Percentiles rank a stretch among this genome's conserved stretches.
Evolutionary conservation across 768 basidiomycete genomes (phyloP).

Genomic region (Serendipita sp.): DNA sequence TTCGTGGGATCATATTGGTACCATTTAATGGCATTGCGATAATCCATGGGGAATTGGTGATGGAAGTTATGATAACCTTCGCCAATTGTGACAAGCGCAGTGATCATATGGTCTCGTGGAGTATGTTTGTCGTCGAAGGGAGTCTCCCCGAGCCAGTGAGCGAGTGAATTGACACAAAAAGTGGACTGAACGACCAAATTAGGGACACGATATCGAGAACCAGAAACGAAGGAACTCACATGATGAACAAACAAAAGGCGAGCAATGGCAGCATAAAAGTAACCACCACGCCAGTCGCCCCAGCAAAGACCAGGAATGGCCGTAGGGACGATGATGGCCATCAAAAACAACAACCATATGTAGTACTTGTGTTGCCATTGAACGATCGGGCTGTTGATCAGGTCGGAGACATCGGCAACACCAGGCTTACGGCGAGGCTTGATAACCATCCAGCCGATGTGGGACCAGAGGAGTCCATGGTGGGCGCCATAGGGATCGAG

Average conservation of each 20-base stretch:
- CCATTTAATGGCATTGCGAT: slow-evolving; percentile 90
- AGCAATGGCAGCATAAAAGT: slow-evolving; percentile 66
- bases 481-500: slow-evolving; percentile 93
- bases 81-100: slow-evolving; percentile 80
- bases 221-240: slow-evolving; percentile 28
- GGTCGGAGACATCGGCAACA: slow-evolving; percentile 77
- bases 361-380: slow-evolving; percentile 83
- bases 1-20: slow-evolving; percentile 88
- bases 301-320: slow-evolving; percentile 63
- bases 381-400: slow-evolving; percentile 64
- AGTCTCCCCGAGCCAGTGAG: slow-evolving; percentile 87
- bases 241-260: slow-evolving; percentile 80
- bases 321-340: slow-evolving; percentile 63
- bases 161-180: slow-evolving; percentile 93
- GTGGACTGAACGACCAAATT: slow-evolving; percentile 50
- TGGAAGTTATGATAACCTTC: slow-evolving; percentile 99
- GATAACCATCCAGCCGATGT: slow-evolving; percentile 86
- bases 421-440: slow-evolving; percentile 83
- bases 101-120: slow-evolving; percentile 76
- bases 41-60: slow-evolving; percentile 94
- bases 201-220: slow-evolving; percentile 6
- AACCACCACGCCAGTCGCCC: slow-evolving; percentile 79
- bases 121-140: slow-evolving; percentile 94
- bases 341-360: slow-evolving; percentile 46
- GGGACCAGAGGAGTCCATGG: slow-evolving; percentile 73